A percentile compares a stretch with the other conserved stretches of the same genome.
These are phyloP conservation scores for Prunus persica DNA, from an alignment of 306 rosid genomes.

Conservation along the genomic window DNA sequence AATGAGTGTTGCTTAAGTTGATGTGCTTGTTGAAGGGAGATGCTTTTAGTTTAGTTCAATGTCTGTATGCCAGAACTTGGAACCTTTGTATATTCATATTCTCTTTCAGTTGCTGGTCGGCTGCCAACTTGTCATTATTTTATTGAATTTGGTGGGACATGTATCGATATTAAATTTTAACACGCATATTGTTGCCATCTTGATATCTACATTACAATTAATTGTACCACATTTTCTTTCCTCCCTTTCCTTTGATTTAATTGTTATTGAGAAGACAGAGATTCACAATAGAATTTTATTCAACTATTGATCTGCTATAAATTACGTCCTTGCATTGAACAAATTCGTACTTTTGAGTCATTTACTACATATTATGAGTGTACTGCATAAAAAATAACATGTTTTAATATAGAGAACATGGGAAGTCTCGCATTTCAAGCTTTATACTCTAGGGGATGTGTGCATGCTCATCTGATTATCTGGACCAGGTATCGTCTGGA, in stretches of 20 bases:
- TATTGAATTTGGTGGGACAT: background rate
- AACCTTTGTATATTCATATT: background rate
- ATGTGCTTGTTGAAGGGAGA: background rate
- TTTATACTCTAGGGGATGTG: background rate
- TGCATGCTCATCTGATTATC: constrained; percentile 10
- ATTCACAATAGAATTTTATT: background rate
- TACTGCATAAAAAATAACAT: background rate
- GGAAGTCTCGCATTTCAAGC: background rate
- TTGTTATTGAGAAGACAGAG: background rate
- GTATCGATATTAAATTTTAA: background rate
- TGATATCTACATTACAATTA: background rate
- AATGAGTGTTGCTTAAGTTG: background rate
- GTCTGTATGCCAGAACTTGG: background rate
- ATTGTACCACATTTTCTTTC: background rate
- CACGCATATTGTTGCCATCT: background rate
- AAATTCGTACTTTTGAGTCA: background rate
- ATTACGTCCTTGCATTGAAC: background rate
- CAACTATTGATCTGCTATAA: background rate
- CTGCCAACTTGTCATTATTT: background rate
- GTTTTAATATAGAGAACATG: background rate
- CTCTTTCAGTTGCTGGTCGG: background rate
- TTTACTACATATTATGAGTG: background rate
- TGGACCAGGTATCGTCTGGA: constrained; percentile 71
- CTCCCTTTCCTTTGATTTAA: background rate
- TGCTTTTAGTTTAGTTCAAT: background rate